phyloP scores from a whole-genome alignment of 257 asterid genomes.

The Solanum etuberosum region DNA sequence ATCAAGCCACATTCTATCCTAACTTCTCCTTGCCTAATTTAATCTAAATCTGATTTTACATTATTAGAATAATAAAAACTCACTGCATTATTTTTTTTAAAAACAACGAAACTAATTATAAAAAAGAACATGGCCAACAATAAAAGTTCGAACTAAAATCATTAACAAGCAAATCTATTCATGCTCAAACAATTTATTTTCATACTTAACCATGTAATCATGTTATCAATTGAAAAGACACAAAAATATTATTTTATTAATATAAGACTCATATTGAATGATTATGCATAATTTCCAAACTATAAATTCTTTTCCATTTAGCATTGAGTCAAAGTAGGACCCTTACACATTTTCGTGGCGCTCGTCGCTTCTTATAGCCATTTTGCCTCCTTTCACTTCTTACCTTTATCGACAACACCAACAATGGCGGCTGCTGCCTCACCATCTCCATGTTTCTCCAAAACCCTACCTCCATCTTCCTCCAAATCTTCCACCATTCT shows the following conservation, averaged over 20 bases:
- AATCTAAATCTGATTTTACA: too few species aligned
- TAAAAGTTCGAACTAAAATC: not conserved
- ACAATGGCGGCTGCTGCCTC: slow-evolving; percentile 1
- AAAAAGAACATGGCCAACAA: not conserved
- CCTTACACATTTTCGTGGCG: not conserved
- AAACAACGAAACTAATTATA: not conserved
- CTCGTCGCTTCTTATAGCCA: not conserved
- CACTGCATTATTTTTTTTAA: not conserved
- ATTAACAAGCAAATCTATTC: too few species aligned
- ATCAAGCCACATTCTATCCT: not conserved
- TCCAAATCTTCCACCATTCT: not conserved
- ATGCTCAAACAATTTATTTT: too few species aligned
- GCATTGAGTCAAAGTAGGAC: not conserved
- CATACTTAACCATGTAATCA: not conserved
- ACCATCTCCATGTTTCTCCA: not conserved
- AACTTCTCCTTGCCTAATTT: not conserved
- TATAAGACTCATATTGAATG: not conserved
- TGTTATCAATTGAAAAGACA: not conserved
- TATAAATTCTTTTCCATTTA: not conserved
- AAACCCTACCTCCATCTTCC: not conserved
- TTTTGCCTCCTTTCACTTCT: not conserved
- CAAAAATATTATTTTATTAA: too few species aligned
- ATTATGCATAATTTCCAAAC: too few species aligned
- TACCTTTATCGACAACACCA: not conserved
- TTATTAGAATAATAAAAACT: not conserved